Evolutionary conservation across 257 asterid species (phyloP).

Genomic region (Verbascum thapsus): DNA sequence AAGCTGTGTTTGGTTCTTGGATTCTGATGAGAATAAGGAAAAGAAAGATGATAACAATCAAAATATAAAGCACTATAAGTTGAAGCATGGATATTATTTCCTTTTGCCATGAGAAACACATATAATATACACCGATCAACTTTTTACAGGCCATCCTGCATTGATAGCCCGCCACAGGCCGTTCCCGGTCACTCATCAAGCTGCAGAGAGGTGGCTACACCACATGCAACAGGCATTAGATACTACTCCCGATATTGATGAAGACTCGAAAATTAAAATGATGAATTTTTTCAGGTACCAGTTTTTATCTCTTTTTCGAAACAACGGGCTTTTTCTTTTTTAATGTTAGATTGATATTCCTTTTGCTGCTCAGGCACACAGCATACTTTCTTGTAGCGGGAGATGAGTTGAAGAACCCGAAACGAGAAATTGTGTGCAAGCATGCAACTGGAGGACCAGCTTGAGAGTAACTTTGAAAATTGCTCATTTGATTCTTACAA

Average conservation of each 20-base stretch:
- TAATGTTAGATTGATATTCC: neutral
- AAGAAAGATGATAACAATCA: too few relatives aligned
- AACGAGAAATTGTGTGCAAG: constrained; percentile 56
- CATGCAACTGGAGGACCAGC: constrained; percentile 58
- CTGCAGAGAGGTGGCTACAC: constrained; percentile 96
- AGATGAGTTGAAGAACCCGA: constrained; percentile 71
- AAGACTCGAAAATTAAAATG: constrained; percentile 81
- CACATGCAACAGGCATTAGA: constrained; percentile 92
- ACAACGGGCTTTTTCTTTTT: neutral
- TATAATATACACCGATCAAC: neutral
- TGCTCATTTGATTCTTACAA: constrained; percentile 14
- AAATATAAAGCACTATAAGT: too few relatives aligned
- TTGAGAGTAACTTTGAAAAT: constrained; percentile 30
- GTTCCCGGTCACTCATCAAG: constrained; percentile 82
- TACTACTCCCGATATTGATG: constrained; percentile 59
- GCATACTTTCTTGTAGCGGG: constrained; percentile 98
- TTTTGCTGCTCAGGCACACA: constrained; percentile 64
- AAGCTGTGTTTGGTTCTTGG: too few relatives aligned
- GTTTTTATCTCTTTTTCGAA: constrained; percentile 4
- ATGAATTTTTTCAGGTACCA: constrained; percentile 77
- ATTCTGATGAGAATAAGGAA: too few relatives aligned
- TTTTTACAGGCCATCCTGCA: constrained; percentile 87
- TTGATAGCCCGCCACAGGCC: constrained; percentile 96
- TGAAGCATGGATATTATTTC: neutral
- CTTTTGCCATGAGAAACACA: too few relatives aligned